Evolutionary conservation across 139 green algal species (phyloP).

Genomic region (Closterium sp.): DNA sequence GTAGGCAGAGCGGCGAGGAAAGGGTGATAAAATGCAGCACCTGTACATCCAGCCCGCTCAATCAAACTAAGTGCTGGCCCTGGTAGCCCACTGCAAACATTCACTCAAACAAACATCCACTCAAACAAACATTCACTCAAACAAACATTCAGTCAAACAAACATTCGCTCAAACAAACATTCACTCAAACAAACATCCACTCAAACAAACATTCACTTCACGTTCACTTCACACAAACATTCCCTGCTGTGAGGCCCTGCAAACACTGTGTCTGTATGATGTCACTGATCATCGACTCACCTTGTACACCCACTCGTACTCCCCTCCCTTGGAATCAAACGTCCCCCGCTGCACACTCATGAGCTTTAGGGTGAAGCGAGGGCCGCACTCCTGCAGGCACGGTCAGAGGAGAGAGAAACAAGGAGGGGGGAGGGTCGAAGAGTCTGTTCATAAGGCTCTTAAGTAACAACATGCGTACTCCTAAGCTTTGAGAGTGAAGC

Average conservation of each 20-base stretch:
- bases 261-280: background rate
- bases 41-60: too few relatives aligned
- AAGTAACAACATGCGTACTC: too few relatives aligned
- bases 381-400: conserved; percentile 86
- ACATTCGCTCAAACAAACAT: background rate
- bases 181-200: background rate
- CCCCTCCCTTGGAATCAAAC: conserved; percentile 89
- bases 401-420: background rate
- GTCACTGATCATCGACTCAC: too few relatives aligned
- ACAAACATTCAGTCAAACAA: background rate
- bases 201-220: background rate
- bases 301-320: conserved; percentile 93
- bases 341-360: conserved; percentile 89
- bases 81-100: too few relatives aligned
- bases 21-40: too few relatives aligned
- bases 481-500: too few relatives aligned
- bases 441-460: too few relatives aligned
- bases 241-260: conserved; percentile 22
- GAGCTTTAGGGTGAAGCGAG: conserved; percentile 94
- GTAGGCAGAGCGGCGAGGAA: background rate
- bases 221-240: conserved; percentile 7
- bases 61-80: too few relatives aligned
- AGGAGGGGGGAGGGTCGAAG: too few relatives aligned
- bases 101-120: background rate
- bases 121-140: background rate